These are phyloP conservation scores for Epichloe sibirici DNA, from an alignment of 2,329 filamentous ascomycete species.

Conservation along the genomic window DNA sequence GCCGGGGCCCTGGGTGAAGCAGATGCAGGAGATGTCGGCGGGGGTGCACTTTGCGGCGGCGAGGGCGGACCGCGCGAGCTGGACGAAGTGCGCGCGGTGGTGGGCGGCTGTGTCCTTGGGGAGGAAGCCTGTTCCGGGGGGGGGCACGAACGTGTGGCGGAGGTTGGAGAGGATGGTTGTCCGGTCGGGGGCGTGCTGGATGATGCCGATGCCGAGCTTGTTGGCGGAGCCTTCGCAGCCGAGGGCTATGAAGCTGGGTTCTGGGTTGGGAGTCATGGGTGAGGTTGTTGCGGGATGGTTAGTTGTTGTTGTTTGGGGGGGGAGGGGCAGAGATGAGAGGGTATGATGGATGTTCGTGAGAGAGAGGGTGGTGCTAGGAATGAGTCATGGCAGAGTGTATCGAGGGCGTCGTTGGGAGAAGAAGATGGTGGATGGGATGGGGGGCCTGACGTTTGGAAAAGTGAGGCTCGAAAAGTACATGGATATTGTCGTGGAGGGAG, in stretches of 20 bases:
- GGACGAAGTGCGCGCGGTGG: constrained; percentile 75
- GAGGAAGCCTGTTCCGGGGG: constrained; percentile 86
- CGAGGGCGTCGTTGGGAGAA: no score
- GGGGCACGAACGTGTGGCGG: constrained; percentile 84
- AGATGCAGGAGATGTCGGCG: constrained; percentile 74
- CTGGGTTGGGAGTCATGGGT: not conserved
- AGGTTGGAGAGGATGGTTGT: constrained; percentile 77
- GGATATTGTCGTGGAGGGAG: no score
- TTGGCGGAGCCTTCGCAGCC: constrained; percentile 87
- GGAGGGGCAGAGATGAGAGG: no score
- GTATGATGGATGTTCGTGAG: not conserved
- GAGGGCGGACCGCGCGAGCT: constrained; percentile 69
- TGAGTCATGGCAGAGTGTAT: no score
- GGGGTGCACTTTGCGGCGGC: constrained; percentile 50
- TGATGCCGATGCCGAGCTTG: constrained; percentile 90
- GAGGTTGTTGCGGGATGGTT: not conserved
- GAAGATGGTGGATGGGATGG: no score
- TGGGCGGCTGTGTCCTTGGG: constrained; percentile 93
- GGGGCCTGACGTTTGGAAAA: not conserved
- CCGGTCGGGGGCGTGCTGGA: constrained; percentile 54
- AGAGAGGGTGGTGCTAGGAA: not conserved
- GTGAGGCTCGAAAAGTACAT: not conserved
- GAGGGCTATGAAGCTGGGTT: constrained; percentile 37
- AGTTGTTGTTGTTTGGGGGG: no score
- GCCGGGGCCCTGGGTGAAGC: constrained; percentile 88